Evolutionary conservation across 805 yeast genomes (phyloP).

Genomic region (Yarrowia porcina): DNA sequence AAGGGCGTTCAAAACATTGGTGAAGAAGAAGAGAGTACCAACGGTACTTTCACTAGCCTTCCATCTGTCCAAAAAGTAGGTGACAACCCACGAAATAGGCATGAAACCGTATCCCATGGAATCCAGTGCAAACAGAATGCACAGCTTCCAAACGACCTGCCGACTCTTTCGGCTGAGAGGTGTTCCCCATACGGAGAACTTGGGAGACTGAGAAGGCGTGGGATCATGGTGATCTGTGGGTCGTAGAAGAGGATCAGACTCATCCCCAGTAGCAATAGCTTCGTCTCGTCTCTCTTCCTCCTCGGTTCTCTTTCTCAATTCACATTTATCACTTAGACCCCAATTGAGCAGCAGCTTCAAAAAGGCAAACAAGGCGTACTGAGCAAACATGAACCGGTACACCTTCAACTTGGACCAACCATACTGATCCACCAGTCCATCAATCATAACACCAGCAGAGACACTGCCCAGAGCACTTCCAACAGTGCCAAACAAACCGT

Average conservation of each 20-base stretch:
- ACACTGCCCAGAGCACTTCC: conserved; percentile 49
- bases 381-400: conserved; percentile 55
- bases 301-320: conserved; percentile 30
- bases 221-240: conserved; percentile 1
- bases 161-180: conserved; percentile 32
- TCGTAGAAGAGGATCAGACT: not conserved
- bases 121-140: conserved; percentile 64
- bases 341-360: conserved; percentile 47
- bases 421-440: conserved; percentile 27
- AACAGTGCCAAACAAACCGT: conserved; percentile 48
- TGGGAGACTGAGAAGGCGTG: not conserved
- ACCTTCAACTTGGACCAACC: conserved; percentile 43
- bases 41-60: conserved; percentile 51
- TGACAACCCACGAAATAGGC: conserved; percentile 86
- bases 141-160: conserved; percentile 28
- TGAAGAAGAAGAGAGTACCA: conserved; percentile 62
- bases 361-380: conserved; percentile 55
- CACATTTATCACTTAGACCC: conserved; percentile 47
- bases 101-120: conserved; percentile 86
- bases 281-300: not conserved
- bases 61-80: conserved; percentile 64
- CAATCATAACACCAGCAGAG: conserved; percentile 41
- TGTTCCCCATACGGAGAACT: conserved; percentile 22
- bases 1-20: conserved; percentile 59
- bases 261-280: not conserved